These are phyloP conservation scores for Venturia oleaginea DNA, from an alignment of 2,329 filamentous ascomycete genomes.

Conservation along the genomic window DNA sequence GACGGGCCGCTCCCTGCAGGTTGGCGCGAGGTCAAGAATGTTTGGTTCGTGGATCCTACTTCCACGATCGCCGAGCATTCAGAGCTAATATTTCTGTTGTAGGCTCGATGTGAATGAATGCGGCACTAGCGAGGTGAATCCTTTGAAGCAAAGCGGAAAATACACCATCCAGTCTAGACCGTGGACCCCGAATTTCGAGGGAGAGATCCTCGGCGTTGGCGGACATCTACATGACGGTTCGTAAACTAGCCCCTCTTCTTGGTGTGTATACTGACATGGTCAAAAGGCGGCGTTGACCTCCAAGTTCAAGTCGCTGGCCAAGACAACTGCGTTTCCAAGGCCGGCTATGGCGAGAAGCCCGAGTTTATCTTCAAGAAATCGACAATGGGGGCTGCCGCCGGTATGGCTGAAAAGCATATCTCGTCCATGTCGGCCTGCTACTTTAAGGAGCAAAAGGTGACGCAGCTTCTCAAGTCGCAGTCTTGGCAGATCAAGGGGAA, in stretches of 20 bases:
- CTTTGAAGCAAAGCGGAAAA: slow-evolving; percentile 2
- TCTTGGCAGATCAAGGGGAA: slow-evolving; percentile 10
- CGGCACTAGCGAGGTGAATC: slow-evolving; percentile 9
- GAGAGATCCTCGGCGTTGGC: slow-evolving; percentile 9
- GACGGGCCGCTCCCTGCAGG: slow-evolving; percentile 8
- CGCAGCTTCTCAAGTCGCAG: neutral
- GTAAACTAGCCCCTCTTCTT: neutral
- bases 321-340: neutral
- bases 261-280: neutral
- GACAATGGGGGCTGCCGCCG: neutral
- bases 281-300: neutral
- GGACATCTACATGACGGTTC: slow-evolving; percentile 12
- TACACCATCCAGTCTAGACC: neutral
- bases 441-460: neutral
- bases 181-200: slow-evolving; percentile 13
- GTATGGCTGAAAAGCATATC: slow-evolving; percentile 2
- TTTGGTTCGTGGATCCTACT: slow-evolving; percentile 9
- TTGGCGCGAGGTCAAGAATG: slow-evolving; percentile 7
- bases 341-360: neutral
- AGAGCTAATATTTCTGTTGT: slow-evolving; percentile 2
- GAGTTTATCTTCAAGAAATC: slow-evolving; percentile 1
- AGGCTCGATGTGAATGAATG: slow-evolving; percentile 13
- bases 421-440: slow-evolving; percentile 3
- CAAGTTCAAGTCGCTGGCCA: slow-evolving; percentile 6
- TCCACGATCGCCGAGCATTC: neutral